Evolutionary conservation across 1,284 basidiomycete genomes (phyloP).

Genomic region (Moesziomyces globuligerus): DNA sequence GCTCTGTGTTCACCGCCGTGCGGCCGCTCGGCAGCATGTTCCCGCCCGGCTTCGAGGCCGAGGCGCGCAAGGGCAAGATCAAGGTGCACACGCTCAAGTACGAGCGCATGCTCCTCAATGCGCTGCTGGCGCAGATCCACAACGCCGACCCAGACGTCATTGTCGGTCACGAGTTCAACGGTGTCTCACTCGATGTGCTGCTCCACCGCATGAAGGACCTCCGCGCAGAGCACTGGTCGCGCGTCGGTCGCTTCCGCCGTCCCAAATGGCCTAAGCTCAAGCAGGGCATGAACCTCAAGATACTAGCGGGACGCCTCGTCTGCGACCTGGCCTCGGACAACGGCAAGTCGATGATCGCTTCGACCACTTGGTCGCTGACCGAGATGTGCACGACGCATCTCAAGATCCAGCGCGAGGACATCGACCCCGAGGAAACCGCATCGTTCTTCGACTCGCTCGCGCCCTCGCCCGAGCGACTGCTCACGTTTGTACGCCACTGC

Average conservation of each 20-base stretch:
- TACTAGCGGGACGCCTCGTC: slow-evolving; percentile 85
- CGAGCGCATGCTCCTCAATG: slow-evolving; percentile 87
- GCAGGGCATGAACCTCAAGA: slow-evolving; percentile 80
- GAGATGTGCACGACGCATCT: slow-evolving; percentile 86
- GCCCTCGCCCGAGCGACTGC: slow-evolving; percentile 79
- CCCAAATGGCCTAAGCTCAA: slow-evolving; percentile 82
- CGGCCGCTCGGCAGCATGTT: slow-evolving; percentile 86
- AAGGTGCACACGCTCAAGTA: slow-evolving; percentile 76
- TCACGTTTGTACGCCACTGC: slow-evolving; percentile 90
- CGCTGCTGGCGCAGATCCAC: slow-evolving; percentile 82
- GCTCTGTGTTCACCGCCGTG: slow-evolving; percentile 87
- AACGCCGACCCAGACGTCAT: slow-evolving; percentile 93
- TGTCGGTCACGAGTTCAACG: slow-evolving; percentile 92
- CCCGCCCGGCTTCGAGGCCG: slow-evolving; percentile 81
- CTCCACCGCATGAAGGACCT: slow-evolving; percentile 87
- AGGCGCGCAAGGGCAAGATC: slow-evolving; percentile 71
- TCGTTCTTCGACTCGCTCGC: slow-evolving; percentile 87
- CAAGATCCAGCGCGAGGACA: slow-evolving; percentile 73
- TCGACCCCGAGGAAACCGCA: slow-evolving; percentile 94
- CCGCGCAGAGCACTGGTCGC: slow-evolving; percentile 83
- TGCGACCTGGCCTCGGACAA: slow-evolving; percentile 94
- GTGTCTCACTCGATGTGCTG: slow-evolving; percentile 89
- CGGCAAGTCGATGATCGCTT: slow-evolving; percentile 83
- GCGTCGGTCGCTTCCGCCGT: slow-evolving; percentile 89
- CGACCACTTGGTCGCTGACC: slow-evolving; percentile 89